A percentile compares a stretch with the other conserved stretches of the same genome.
Conservation (phyloP, 768 basidiomycete species). For the Suillus clintonianus region DNA sequence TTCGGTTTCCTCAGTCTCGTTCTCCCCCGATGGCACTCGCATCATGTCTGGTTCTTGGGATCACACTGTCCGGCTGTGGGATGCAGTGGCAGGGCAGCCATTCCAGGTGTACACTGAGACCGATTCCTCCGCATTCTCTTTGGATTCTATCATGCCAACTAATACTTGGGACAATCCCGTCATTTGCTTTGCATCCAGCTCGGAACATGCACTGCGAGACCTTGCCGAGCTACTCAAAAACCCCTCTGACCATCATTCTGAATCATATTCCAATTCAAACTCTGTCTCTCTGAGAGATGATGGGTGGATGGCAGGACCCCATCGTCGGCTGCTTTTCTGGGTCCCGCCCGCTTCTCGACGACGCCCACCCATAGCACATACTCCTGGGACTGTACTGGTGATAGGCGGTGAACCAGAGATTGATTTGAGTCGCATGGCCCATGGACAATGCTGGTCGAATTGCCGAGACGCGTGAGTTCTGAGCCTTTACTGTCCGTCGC, state of each 20-base stretch:
- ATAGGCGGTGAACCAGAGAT: background rate
- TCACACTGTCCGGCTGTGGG: background rate
- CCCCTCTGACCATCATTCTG: background rate
- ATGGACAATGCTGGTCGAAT: background rate
- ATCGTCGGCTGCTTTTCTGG: background rate
- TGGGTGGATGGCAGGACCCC: background rate
- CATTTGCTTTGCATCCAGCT: background rate
- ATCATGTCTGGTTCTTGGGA: slow-evolving; percentile 7
- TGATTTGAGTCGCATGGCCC: background rate
- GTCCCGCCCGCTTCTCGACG: background rate
- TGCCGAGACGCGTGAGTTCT: background rate
- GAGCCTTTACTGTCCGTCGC: background rate
- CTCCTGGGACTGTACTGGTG: rapidly evolving
- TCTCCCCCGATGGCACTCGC: slow-evolving; percentile 12
- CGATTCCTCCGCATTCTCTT: background rate
- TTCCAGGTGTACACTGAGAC: background rate
- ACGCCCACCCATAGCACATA: background rate
- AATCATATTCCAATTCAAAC: background rate
- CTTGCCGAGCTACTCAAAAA: background rate
- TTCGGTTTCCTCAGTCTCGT: slow-evolving; percentile 1
- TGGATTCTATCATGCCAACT: background rate
- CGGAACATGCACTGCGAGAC: background rate
- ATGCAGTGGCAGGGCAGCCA: background rate
- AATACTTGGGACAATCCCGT: background rate
- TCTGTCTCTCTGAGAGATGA: background rate